phyloP scores from a whole-genome alignment of 148 eudicot species.

The Dysphania ambrosioides region DNA sequence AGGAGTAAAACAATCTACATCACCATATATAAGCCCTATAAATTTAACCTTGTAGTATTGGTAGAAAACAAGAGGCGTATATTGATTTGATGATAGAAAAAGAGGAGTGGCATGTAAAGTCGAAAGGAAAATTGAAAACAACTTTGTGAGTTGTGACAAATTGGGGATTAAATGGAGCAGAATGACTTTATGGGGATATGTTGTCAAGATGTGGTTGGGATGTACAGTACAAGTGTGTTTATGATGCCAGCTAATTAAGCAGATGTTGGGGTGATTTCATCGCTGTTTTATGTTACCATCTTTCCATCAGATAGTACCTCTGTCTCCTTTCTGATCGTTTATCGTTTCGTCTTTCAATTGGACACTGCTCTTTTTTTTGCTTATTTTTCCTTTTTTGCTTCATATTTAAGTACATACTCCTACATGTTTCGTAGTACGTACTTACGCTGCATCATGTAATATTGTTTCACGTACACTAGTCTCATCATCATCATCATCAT shows the following conservation, averaged over 20 bases:
- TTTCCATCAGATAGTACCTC: background rate
- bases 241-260: constrained; percentile 17
- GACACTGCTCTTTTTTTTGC: background rate
- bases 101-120: no score
- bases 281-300: background rate
- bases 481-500: background rate
- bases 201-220: constrained; percentile 14
- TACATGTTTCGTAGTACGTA: no score
- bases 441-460: background rate
- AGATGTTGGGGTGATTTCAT: background rate
- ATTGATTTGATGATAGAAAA: no score
- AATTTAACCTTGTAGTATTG: no score
- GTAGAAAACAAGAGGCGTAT: no score
- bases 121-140: no score
- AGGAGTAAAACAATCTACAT: no score
- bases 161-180: no score
- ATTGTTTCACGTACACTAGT: background rate
- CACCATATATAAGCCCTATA: no score
- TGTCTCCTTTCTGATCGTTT: constrained; percentile 10
- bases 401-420: background rate
- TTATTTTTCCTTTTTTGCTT: background rate
- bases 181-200: background rate
- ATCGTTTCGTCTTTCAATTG: constrained; percentile 25
- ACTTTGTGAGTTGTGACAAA: no score
- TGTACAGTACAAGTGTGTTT: background rate